Evolutionary conservation across 2,329 filamentous ascomycete species (phyloP), one percentile per base, ranked within the genome.

Genomic region (Bertia moriformis): DNA sequence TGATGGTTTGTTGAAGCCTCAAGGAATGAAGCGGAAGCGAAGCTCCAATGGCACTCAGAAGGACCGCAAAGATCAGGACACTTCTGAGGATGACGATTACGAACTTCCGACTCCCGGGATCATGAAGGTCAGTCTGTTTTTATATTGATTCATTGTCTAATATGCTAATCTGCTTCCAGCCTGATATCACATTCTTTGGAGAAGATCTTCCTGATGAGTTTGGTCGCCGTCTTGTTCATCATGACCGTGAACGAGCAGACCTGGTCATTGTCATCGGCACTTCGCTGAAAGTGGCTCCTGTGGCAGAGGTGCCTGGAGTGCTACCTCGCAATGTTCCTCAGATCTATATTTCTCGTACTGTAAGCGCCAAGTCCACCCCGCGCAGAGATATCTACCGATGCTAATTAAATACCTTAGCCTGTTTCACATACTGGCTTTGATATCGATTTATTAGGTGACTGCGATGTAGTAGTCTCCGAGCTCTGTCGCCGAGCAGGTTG

Each of bases 161-260:
- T 53, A 43, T 29, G 12, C 70, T 12, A 35, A 86, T 84, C 41
- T 77, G 93, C 54, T 93, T 93, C 86, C 94, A 83, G 68, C 91
- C 91, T 5, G 89, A 96, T 61, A 96, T 98, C 53, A 96, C 86
- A 37, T 96, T 98, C 65, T 96, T 96, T 51, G 89, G 89, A 48
- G 91, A 98, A 61, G 71, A 78, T 38, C 77, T 98, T 1, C 88
- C 89, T 0, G 77, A 84, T 48, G 73, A 76, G 47, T 98, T 98
- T 59, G 83, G 82, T 41, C 67, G 74, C 38, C 80, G 88, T 4
- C 71, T 96, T 13, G 76, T 83, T n/a, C 70, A 84, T 43, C 72
- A 85, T 48, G 91, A 98, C 58, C 76, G 77, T 42, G 74, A 85
- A 45, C 67, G 73, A 41, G 84, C 83, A 1, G 91, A 98, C 55